A percentile compares a stretch with the other conserved stretches of the same genome.
Evolutionary conservation across 441 rosid species (phyloP).

Genomic region (Cnidoscolus chayamansa): DNA sequence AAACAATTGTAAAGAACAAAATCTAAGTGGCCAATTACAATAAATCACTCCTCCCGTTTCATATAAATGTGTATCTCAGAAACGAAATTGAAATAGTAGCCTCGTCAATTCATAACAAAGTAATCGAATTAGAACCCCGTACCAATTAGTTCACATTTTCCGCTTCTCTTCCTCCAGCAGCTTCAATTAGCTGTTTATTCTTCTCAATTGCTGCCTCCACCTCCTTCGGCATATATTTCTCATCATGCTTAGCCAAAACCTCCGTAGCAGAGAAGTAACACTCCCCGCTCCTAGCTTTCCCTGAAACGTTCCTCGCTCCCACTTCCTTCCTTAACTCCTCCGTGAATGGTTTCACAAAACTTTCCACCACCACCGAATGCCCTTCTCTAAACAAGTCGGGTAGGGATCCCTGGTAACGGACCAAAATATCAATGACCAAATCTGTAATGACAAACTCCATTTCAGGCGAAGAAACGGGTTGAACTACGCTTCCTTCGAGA

Average conservation of each 20-base stretch:
- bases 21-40: constrained; percentile 8
- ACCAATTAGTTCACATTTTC: constrained; percentile 28
- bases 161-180: constrained; percentile 26
- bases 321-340: constrained; percentile 57
- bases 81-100: background rate
- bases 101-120: too few relatives aligned
- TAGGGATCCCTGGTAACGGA: constrained; percentile 67
- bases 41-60: background rate
- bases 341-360: constrained; percentile 70
- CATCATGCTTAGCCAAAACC: constrained; percentile 95
- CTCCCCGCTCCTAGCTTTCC: constrained; percentile 61
- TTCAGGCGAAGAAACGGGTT: constrained; percentile 62
- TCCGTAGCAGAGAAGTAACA: constrained; percentile 75
- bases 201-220: constrained; percentile 92
- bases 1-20: constrained; percentile 5
- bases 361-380: constrained; percentile 89
- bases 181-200: constrained; percentile 68
- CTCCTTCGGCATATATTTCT: constrained; percentile 93
- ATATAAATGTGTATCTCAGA: background rate
- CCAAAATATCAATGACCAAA: constrained; percentile 73
- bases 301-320: constrained; percentile 47
- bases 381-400: constrained; percentile 95
- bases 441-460: constrained; percentile 92
- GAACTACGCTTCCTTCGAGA: constrained; percentile 82
- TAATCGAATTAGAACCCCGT: constrained; percentile 2